These are phyloP conservation scores for Ganoderma multipileum DNA, from an alignment of 1,284 basidiomycete genomes.

Conservation along the genomic window DNA sequence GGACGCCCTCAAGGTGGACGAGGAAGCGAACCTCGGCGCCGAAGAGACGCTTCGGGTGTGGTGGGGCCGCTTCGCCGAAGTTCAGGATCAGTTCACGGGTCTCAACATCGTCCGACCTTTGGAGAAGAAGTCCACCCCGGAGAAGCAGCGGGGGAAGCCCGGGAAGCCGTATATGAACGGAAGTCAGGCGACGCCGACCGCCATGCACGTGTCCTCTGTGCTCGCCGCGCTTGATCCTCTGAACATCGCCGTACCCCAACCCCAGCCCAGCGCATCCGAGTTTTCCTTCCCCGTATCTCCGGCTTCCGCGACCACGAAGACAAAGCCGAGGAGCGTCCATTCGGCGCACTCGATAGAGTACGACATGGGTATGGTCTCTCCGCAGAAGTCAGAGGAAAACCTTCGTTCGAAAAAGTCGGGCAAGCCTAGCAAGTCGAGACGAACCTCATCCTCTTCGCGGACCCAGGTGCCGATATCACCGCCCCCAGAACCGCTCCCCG, in stretches of 20 bases:
- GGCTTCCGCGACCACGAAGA: conserved; percentile 25
- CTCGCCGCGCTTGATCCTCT: conserved; percentile 30
- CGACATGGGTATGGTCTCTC: conserved; percentile 16
- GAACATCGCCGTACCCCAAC: conserved; percentile 13
- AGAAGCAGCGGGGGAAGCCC: conserved; percentile 27
- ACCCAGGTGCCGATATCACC: not conserved
- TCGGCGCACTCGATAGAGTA: conserved; percentile 31
- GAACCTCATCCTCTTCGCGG: conserved; percentile 25
- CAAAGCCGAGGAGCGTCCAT: conserved; percentile 29
- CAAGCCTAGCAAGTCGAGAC: conserved; percentile 35
- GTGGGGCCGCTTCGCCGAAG: conserved; percentile 68
- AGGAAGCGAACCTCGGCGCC: conserved; percentile 69
- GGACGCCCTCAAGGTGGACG: conserved; percentile 79
- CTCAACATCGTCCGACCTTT: conserved; percentile 50
- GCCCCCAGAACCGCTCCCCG: conserved; percentile 21
- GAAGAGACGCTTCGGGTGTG: conserved; percentile 74
- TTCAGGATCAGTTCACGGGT: conserved; percentile 54
- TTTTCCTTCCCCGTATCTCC: conserved; percentile 17
- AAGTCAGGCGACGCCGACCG: conserved; percentile 26
- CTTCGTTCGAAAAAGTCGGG: conserved; percentile 49
- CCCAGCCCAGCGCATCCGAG: conserved; percentile 9
- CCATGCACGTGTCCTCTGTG: conserved; percentile 26
- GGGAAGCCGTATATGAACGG: conserved; percentile 22
- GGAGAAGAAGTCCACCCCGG: conserved; percentile 31
- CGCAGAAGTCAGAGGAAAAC: conserved; percentile 47